phyloP scores from a whole-genome alignment of 164 flowering plant species.

The Brasenia schreberi region DNA sequence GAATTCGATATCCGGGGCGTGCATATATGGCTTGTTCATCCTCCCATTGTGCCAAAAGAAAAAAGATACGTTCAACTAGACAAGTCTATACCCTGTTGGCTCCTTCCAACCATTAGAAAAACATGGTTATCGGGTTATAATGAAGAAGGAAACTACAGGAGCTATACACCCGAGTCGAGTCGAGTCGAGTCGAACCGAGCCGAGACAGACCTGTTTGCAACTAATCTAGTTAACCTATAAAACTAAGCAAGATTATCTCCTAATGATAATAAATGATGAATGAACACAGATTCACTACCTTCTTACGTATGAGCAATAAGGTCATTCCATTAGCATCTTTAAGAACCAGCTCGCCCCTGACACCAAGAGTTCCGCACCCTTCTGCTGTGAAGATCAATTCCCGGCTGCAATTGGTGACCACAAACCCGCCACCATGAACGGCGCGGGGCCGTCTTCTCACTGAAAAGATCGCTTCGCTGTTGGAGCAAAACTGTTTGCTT shows the following conservation, averaged over 20 bases:
- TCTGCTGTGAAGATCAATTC: slow-evolving; percentile 54
- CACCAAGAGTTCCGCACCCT: slow-evolving; percentile 73
- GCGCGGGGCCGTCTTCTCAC: slow-evolving; percentile 74
- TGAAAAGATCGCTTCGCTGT: slow-evolving; percentile 26
- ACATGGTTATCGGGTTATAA: too few species aligned
- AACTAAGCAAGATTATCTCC: too few species aligned
- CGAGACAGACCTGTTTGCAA: too few species aligned
- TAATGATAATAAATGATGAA: too few species aligned
- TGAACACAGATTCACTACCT: slow-evolving; percentile 22
- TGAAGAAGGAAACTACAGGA: background rate
- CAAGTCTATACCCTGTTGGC: too few species aligned
- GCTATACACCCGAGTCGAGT: background rate
- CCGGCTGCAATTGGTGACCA: slow-evolving; percentile 51
- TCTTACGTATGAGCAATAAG: slow-evolving; percentile 51
- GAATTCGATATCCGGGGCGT: too few species aligned
- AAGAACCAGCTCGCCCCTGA: slow-evolving; percentile 39
- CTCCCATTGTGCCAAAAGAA: too few species aligned
- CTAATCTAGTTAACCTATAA: too few species aligned
- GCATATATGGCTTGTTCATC: too few species aligned
- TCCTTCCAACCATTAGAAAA: too few species aligned
- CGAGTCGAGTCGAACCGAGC: background rate
- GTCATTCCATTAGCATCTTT: slow-evolving; percentile 35
- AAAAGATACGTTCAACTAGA: too few species aligned
- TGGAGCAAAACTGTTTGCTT: slow-evolving; percentile 59
- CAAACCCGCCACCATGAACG: slow-evolving; percentile 79